phyloP scores from a whole-genome alignment of 75 land plant genomes.

The Picea sitchensis region DNA sequence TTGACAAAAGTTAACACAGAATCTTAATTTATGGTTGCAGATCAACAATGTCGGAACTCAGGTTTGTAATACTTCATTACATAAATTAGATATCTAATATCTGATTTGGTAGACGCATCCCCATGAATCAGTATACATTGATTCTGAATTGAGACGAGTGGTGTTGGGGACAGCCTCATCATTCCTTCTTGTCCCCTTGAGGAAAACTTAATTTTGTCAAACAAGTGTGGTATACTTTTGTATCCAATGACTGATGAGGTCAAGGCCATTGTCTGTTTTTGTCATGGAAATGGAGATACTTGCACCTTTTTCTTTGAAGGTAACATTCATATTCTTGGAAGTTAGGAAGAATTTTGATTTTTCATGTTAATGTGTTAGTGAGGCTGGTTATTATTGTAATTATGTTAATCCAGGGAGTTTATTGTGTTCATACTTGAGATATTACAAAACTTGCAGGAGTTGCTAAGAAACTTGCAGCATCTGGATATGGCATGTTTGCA shows the following conservation, averaged over 20 bases:
- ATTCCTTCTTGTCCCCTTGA: no score
- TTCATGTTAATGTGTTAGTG: neutral
- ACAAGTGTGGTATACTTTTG: no score
- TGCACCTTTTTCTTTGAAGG: slow-evolving; percentile 95
- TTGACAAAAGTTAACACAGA: no score
- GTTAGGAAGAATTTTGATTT: neutral
- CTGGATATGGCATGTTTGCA: slow-evolving; percentile 87
- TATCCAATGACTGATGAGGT: neutral
- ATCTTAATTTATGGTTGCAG: no score
- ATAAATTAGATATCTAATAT: no score
- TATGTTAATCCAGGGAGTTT: neutral
- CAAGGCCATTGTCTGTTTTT: slow-evolving; percentile 70
- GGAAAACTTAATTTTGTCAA: no score
- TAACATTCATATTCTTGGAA: slow-evolving; percentile 9
- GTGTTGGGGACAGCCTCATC: no score
- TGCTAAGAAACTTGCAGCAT: slow-evolving; percentile 74
- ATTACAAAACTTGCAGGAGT: slow-evolving; percentile 44
- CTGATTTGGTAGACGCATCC: no score
- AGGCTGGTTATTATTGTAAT: neutral
- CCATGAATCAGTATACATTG: no score
- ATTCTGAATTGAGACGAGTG: no score
- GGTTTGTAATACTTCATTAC: no score
- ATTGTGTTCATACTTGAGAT: neutral
- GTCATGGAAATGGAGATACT: slow-evolving; percentile 97
- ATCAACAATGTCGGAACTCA: no score